Evolutionary conservation across 2,329 filamentous ascomycete species (phyloP), one percentile per base, ranked within the genome.

Genomic region (Aspergillus flavus): DNA sequence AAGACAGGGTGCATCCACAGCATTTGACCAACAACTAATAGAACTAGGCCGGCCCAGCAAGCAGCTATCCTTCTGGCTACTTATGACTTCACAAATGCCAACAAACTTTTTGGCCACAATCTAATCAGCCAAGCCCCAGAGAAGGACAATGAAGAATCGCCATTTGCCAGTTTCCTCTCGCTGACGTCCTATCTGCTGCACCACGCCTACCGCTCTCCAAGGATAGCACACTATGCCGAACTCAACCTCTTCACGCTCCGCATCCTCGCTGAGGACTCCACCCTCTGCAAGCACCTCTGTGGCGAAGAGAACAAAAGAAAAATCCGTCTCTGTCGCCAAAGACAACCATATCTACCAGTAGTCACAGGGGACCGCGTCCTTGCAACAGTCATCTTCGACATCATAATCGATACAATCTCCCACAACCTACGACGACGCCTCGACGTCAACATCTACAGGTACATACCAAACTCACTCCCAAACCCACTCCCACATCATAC

Each of bases 71-170:
- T 98, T 4, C 84, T 99, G 39, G 89, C 93, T 0, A 90, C 92
- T 0, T 99, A 98, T 75, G 95, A 98, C 76, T 98, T 98, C 75
- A 89, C 89, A 3, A 91, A 96, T 73, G 91, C 94, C 39, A 99
- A 98, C 81, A 98, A 97, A 79, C 84, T 97, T 10, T 98, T 99
- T 78, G 94, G 92, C 76, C 91, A 92, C 75, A 94, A 91, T 70
- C 80, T 99, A 50, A 87, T 97, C 58, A 89, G 87, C 2, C 75
- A 88, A 28, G 73, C 85, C 6, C 79, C 88, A 1, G 87, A 89
- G 30, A 79, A 78, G 56, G 89, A 89, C 69, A 86, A 84, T 48
- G 83, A 87, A 53, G 89, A 94, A 71, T 86, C 89, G 1, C 91
- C 94, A 0, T 89, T 99, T 66, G 88, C 90, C 54, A 89, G 87